Evolutionary conservation across 495 filamentous ascomycete species (phyloP), one percentile per base, ranked within the genome.

Genomic region (Filosporella fistucella): DNA sequence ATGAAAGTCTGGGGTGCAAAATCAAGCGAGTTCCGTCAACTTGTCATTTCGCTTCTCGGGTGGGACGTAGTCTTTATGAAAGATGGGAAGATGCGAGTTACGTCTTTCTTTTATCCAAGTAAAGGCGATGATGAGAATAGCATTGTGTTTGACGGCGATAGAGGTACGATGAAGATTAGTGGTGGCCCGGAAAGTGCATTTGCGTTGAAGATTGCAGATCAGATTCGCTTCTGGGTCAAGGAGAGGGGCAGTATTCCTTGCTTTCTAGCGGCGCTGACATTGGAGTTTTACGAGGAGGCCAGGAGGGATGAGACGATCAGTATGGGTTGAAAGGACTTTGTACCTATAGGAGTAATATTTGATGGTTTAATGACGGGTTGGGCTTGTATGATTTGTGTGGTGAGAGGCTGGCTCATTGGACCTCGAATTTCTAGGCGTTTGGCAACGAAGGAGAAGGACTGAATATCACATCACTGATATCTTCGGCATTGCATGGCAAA

Each of bases 121-220:
- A 80, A 78, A 30, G 81, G 78, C 33, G 82, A 86, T 60, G 76
- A 87, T 63, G 87, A 89, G 74, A 94, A 91, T 52, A 89, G 84
- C 38, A 95, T 99, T 49, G 80, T 96, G 1, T 97, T 99, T 66
- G 93, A 99, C 68, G 94, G 91, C 18, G 91, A 97, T 65, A 85
- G 36, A 23, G 81, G 93, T 21, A 96, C 88, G 18, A 98, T 98
- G 93, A 97, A 97, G 71, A 85, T 97, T 49, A 84, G 82, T 13
- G 93, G 93, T 4, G 93, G 93, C 0, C 88, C 89, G 4, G 79
- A 88, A 57, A 91, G 85, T 58, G 74, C 75, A 22, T 98, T 98
- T 66, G 91, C 89, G 20, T 68, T 78, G 50, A 82, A 89, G 65
- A 93, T 97, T 25, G 79, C 76, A 55, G 84, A 85, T 43, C 75